Evolutionary conservation across 2,329 filamentous ascomycete species (phyloP).

Genomic region (Ambrosiella cleistominuta): DNA sequence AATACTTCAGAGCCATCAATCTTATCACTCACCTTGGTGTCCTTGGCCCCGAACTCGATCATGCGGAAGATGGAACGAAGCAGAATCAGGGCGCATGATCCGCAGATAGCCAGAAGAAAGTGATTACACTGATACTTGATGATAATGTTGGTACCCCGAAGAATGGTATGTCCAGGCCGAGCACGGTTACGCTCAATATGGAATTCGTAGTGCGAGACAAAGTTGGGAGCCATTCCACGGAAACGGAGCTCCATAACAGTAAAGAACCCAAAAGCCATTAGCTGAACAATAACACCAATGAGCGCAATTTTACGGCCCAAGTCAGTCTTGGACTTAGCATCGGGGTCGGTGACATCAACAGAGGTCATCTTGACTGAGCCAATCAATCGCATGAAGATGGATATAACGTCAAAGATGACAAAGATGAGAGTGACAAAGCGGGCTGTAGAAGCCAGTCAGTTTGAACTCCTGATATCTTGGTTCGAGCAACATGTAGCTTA

Average conservation of each 20-base stretch:
- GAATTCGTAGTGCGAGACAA: not conserved
- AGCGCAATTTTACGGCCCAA: slow-evolving; percentile 23
- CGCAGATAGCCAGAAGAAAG: slow-evolving; percentile 21
- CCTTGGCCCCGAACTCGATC: slow-evolving; percentile 18
- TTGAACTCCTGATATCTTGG: not conserved
- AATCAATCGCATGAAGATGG: slow-evolving; percentile 23
- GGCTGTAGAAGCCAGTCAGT: not conserved
- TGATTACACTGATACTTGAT: slow-evolving; percentile 21
- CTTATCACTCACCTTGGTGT: slow-evolving; percentile 13
- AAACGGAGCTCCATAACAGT: slow-evolving; percentile 28
- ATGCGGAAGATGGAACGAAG: slow-evolving; percentile 19
- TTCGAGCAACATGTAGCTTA: not conserved
- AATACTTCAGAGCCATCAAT: slow-evolving; percentile 18
- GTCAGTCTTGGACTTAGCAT: slow-evolving; percentile 18
- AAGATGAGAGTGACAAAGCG: slow-evolving; percentile 21
- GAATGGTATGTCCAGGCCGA: not conserved
- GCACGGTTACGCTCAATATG: not conserved
- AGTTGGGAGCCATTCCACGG: slow-evolving; percentile 23
- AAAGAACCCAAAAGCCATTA: slow-evolving; percentile 30
- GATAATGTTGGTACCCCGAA: slow-evolving; percentile 17
- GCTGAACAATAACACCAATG: slow-evolving; percentile 22
- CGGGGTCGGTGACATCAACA: slow-evolving; percentile 18
- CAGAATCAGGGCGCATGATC: slow-evolving; percentile 19
- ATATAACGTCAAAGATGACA: slow-evolving; percentile 22
- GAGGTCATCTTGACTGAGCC: slow-evolving; percentile 25